Evolutionary conservation across 768 basidiomycete genomes (phyloP), one percentile per base, ranked within the genome.

Genomic region (Fibroporia radiculosa): DNA sequence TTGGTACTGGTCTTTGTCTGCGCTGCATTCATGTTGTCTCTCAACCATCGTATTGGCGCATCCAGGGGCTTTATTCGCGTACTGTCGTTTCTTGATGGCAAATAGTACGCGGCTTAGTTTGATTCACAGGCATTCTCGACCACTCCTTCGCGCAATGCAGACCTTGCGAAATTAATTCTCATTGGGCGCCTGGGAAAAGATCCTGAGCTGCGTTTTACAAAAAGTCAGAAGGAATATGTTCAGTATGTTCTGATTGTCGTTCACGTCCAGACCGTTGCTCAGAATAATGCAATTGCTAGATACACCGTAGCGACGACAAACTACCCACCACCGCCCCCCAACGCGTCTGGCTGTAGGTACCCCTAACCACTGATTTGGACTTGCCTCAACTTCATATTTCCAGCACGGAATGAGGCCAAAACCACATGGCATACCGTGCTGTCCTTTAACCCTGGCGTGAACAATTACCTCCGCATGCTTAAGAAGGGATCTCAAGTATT

Each of bases 231-330:
- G 59, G 85, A 90, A 74, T 93, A 78, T 51, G 68, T 89, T 32
- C 62, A 73, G 88, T 90, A 55, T 39, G 83, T 72, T 4, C 18
- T 16, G n/a, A 23, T 24, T 32, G 7, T 16, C 2, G 29, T n/a
- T n/a, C n/a, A n/a, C n/a, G n/a, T n/a, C n/a, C n/a, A n/a, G n/a
- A n/a, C n/a, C n/a, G n/a, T n/a, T n/a, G n/a, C n/a, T n/a, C n/a
- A n/a, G n/a, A n/a, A n/a, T n/a, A 18, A 24, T 20, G 2, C 26
- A 25, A 27, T 22, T 23, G 4, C 2, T 52, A 90, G 87, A 12
- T 93, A 93, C 61, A 71, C 74, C 8, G 77, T 93, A 44, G 90
- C 82, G 11, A 93, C 90, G 3, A 66, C 64, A 39, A 84, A 80
- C 63, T 77, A 67, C 52, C 69, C 72, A 2, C 71, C 74, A 40